Percentiles rank a stretch among this genome's conserved stretches.
These are phyloP conservation scores for Solanum habrochaites DNA, from an alignment of 257 asterid species.

Conservation along the genomic window DNA sequence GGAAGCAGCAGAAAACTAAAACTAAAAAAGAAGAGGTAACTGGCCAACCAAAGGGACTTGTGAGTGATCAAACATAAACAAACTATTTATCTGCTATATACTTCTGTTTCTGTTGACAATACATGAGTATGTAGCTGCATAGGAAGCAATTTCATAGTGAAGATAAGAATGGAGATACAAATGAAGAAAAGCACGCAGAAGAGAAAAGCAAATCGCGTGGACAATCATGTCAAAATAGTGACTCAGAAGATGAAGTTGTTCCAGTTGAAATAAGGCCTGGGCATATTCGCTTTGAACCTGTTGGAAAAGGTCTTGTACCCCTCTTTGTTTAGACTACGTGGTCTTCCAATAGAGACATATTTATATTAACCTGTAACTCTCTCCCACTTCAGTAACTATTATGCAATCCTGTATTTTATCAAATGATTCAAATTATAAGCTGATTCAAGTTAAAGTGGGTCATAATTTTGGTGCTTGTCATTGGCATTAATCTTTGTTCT, in stretches of 20 bases:
- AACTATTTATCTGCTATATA: background rate
- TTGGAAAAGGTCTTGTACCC: slow-evolving; percentile 47
- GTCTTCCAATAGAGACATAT: background rate
- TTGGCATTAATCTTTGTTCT: background rate
- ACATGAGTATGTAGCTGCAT: slow-evolving; percentile 44
- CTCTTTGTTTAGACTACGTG: background rate
- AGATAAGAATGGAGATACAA: slow-evolving; percentile 19
- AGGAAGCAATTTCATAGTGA: slow-evolving; percentile 47
- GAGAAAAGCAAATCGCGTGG: slow-evolving; percentile 13
- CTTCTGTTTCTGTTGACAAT: background rate
- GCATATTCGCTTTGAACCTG: slow-evolving; percentile 86
- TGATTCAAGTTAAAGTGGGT: background rate
- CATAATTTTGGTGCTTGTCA: background rate
- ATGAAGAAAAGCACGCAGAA: slow-evolving; percentile 13
- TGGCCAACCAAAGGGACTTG: slow-evolving; percentile 27
- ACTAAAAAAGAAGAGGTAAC: slow-evolving; percentile 24
- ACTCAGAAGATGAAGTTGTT: slow-evolving; percentile 50
- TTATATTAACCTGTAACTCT: background rate
- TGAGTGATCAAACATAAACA: slow-evolving; percentile 14
- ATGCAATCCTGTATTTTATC: background rate
- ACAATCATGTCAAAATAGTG: slow-evolving; percentile 21
- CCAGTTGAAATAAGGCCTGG: slow-evolving; percentile 82
- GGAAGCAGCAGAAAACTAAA: slow-evolving; percentile 58
- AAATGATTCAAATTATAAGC: background rate
- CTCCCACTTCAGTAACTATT: background rate